Evolutionary conservation across 179 eudicot species (phyloP), one percentile per base, ranked within the genome.

Genomic region (Patellifolia procumbens): DNA sequence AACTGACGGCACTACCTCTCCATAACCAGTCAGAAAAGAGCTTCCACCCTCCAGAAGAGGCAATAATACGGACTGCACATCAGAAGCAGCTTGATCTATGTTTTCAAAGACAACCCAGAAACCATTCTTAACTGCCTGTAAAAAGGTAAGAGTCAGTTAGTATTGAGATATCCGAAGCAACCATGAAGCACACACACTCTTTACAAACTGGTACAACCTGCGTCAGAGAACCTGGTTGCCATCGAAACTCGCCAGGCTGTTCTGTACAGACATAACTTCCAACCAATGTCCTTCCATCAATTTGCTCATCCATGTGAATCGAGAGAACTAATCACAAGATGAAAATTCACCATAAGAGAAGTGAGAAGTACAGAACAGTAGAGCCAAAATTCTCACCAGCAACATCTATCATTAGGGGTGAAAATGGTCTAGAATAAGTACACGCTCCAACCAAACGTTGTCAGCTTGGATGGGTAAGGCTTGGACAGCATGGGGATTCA

Each of bases 201-300:
- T 52, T 48, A 34, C 22, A 52, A 55, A 48, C 7, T 32, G 9
- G 62, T 66, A 76, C 79, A 72, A 93, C 99, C 98, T 96, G 98
- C 64, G 97, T 91, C 68, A 96, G 94, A 66, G 98, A 91, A 79
- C 98, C 98, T 72, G 98, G 98, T 81, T 93, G 99, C 99, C 99
- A 96, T 74, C 96, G 88, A 76, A 96, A 96, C 85, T 93, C 99
- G 75, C 99, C 99, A 74, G 96, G 99, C 82, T 85, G 87, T 74
- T 96, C 98, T 7, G 97, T 83, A 78, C 96, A 96, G 73, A 93
- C 98, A 81, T 96, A 96, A 84, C 88, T 86, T 64, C 99, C 99
- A 53, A 96, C 79, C 79, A 96, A 80, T 58, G 93, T 96, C 83
- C 91, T 93, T 49, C 98, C 98, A 77, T 96, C 99, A 79, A 93